Evolutionary conservation across 176 grass and related monocot genomes (phyloP), one percentile per base, ranked within the genome.

Genomic region (Musa acuminata): DNA sequence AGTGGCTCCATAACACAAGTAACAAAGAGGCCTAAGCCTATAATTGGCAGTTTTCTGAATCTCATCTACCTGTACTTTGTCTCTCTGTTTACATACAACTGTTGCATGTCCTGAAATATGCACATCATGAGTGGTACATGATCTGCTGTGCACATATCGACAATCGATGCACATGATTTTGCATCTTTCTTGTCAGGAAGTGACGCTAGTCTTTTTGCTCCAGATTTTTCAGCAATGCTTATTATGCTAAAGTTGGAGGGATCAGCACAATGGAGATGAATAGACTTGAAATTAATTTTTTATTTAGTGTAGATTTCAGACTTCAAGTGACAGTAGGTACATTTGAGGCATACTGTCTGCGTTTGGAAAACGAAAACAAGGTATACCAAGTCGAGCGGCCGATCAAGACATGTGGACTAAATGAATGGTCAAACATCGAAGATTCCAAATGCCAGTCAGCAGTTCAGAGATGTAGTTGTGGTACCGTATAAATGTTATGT

Each of bases 221-320:
- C 85, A 93, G 93, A 49, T 93, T 90, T 75, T 97, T 87, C 85
- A 90, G 88, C 83, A 97, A 97, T 65, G 87, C 90, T 71, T 97
- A 92, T 82, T 93, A 97, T 1, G 93, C 81, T 2, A 88, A 83
- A 72, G 90, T 93, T 16, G 93, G 93, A 80, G 87, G 93, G 57
- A 92, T 96, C 69, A 93, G 75, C 87, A 97, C 87, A 20, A 53
- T 80, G 1, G 93, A 97, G 80, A 93, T 97, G 85, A 93, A 92
- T 59, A 81, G 77, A 9, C 82, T 97, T 16, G 93, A 92, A 54
- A 71, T 97, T 24, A 89, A 92, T 84, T 73, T 97, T 52, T 69
- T 97, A 59, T 92, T 97, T 73, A 83, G 88, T 81, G 75, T 97
- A 74, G 87, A 93, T 80, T 97, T 97, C 80, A 90, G 87, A 77